Percentiles rank a stretch among this genome's conserved stretches.
phyloP scores from a whole-genome alignment of 306 rosid genomes.

The Vigna nakashimae region DNA sequence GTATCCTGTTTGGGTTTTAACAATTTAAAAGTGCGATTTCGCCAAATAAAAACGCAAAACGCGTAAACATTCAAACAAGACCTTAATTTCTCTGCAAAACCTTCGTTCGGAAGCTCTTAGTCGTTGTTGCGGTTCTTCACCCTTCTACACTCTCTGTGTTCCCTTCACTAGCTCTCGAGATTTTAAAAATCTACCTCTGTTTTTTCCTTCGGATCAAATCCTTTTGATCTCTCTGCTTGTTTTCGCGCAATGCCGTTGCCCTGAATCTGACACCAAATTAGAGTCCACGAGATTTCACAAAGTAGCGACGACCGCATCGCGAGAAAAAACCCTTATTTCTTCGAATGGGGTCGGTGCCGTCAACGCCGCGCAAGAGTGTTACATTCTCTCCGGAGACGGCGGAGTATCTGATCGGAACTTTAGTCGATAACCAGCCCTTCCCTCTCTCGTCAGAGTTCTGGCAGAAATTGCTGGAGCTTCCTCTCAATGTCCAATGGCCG shows the following conservation, averaged over 20 bases:
- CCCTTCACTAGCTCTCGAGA: slow-evolving; percentile 36
- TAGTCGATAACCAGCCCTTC: slow-evolving; percentile 80
- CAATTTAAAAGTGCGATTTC: not conserved
- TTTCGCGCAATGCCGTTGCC: slow-evolving; percentile 55
- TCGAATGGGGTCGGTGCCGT: slow-evolving; percentile 86
- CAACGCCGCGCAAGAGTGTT: slow-evolving; percentile 76
- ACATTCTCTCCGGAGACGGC: slow-evolving; percentile 78
- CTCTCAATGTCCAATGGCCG: slow-evolving; percentile 83
- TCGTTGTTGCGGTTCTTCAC: slow-evolving; percentile 16
- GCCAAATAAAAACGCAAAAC: not conserved
- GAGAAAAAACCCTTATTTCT: slow-evolving; percentile 1
- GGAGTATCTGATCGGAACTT: slow-evolving; percentile 88
- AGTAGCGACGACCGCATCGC: slow-evolving; percentile 38
- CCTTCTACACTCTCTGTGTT: slow-evolving; percentile 32
- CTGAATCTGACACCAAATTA: slow-evolving; percentile 49
- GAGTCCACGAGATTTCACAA: slow-evolving; percentile 44
- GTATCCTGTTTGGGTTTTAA: slow-evolving; percentile 28
- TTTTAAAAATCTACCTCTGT: slow-evolving; percentile 46
- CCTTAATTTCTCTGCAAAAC: slow-evolving; percentile 48
- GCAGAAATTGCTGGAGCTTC: slow-evolving; percentile 87
- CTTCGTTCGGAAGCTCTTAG: slow-evolving; percentile 61
- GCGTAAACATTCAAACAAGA: slow-evolving; percentile 35
- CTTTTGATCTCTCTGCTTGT: slow-evolving; percentile 38
- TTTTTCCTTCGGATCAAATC: slow-evolving; percentile 49
- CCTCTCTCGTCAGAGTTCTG: slow-evolving; percentile 94